Conservation (phyloP, 495 filamentous ascomycete species). For the Talaromyces ruber region DNA sequence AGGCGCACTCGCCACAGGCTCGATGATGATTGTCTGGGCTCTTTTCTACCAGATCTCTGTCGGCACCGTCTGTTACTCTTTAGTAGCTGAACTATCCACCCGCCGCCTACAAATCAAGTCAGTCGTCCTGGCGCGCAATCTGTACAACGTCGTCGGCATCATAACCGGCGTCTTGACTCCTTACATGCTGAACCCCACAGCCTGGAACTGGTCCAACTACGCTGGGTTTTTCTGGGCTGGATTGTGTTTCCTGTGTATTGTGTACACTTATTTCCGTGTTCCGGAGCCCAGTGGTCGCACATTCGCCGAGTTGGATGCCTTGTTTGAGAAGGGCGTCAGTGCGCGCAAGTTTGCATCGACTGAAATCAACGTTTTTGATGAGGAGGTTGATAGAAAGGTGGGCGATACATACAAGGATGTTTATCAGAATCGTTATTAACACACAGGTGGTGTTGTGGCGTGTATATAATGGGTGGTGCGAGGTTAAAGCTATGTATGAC, state of each 20-base stretch:
- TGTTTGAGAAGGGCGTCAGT: conserved; percentile 57
- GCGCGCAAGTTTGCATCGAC: conserved; percentile 62
- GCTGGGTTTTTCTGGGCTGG: conserved; percentile 81
- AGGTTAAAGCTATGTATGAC: neutral
- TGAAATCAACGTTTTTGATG: conserved; percentile 58
- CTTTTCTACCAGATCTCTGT: conserved; percentile 69
- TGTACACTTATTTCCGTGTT: conserved; percentile 69
- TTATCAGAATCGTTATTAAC: neutral
- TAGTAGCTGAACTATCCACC: conserved; percentile 68
- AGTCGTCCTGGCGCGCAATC: conserved; percentile 58
- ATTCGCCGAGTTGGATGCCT: conserved; percentile 65
- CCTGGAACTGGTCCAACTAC: conserved; percentile 69
- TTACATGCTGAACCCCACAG: conserved; percentile 66
- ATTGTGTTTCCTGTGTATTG: conserved; percentile 61
- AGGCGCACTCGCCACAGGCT: conserved; percentile 57
- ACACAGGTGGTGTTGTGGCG: neutral
- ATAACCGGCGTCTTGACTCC: conserved; percentile 62
- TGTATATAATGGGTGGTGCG: neutral
- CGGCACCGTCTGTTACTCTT: conserved; percentile 70
- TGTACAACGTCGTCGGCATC: conserved; percentile 67
- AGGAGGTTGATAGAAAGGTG: conserved; percentile 43
- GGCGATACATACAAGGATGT: conserved; percentile 14
- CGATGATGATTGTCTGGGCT: conserved; percentile 65
- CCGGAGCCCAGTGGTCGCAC: conserved; percentile 63
- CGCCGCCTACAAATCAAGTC: conserved; percentile 72